These are phyloP conservation scores for Aureobasidium sp. DNA, from an alignment of 2,329 filamentous ascomycete genomes.

Conservation along the genomic window DNA sequence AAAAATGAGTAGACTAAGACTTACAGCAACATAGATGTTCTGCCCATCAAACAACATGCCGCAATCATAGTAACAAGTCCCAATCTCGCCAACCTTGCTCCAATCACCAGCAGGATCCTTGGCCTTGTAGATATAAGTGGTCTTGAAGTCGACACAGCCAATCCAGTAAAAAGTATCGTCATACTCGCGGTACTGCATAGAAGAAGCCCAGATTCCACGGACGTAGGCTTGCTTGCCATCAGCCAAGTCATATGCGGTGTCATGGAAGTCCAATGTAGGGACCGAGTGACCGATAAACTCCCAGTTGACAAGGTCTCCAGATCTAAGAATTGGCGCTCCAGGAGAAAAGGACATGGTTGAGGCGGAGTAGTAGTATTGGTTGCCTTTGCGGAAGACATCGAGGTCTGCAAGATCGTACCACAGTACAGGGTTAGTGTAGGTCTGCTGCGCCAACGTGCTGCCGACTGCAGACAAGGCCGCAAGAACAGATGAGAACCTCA, in stretches of 20 bases:
- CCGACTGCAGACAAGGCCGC: background rate
- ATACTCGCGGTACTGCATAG: constrained; percentile 42
- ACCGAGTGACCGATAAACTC: constrained; percentile 33
- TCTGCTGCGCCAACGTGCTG: background rate
- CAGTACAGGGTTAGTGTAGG: constrained; percentile 44
- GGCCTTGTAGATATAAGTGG: constrained; percentile 47
- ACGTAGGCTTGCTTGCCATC: constrained; percentile 38
- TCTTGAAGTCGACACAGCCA: constrained; percentile 43
- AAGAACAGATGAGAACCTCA: constrained; percentile 2
- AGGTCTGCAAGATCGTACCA: constrained; percentile 49
- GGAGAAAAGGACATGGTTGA: constrained; percentile 50
- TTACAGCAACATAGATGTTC: constrained; percentile 45
- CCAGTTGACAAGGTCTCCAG: constrained; percentile 47
- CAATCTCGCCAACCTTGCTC: constrained; percentile 29
- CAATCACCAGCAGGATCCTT: constrained; percentile 34
- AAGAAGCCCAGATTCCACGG: constrained; percentile 49
- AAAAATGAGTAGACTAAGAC: background rate
- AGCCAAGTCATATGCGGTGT: constrained; percentile 38
- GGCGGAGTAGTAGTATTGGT: constrained; percentile 46
- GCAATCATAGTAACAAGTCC: constrained; percentile 48
- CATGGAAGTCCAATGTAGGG: constrained; percentile 29
- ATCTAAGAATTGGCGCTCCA: constrained; percentile 47
- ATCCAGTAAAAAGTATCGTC: constrained; percentile 48
- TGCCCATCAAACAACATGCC: constrained; percentile 52
- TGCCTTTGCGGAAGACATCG: constrained; percentile 43